These are phyloP conservation scores for Rosa multiflora DNA, from an alignment of 306 rosid genomes.

Conservation along the genomic window DNA sequence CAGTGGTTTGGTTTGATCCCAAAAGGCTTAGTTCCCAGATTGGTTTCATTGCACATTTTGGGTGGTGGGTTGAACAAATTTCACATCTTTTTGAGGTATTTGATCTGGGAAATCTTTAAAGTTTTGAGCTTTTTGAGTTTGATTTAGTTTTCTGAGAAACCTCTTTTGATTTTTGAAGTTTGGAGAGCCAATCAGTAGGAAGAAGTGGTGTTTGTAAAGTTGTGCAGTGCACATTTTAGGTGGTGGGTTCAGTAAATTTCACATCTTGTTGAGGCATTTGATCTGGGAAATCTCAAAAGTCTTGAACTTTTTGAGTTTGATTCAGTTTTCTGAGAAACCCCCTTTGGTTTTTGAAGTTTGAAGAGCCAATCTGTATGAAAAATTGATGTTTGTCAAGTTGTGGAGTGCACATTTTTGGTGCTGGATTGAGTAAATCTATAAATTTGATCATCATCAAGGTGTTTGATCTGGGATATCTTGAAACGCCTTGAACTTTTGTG, in stretches of 20 bases:
- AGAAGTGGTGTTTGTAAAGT: background rate
- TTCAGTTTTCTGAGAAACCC: constrained; percentile 17
- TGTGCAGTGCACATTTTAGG: background rate
- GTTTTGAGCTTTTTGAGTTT: constrained; percentile 12
- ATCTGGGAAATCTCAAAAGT: constrained; percentile 19
- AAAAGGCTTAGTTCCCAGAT: background rate
- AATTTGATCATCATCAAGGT: no score
- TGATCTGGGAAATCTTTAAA: constrained; percentile 20
- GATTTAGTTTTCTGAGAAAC: constrained; percentile 15
- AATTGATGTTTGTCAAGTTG: background rate
- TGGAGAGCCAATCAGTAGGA: constrained; percentile 17
- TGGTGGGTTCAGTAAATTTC: background rate
- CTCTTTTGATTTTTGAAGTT: constrained; percentile 27
- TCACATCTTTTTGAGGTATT: constrained; percentile 8
- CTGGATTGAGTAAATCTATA: no score
- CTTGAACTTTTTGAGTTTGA: constrained; percentile 15
- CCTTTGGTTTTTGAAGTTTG: constrained; percentile 24
- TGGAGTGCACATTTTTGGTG: background rate
- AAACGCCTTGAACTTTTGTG: constrained; percentile 8
- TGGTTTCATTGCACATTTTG: background rate
- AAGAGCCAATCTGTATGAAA: constrained; percentile 12
- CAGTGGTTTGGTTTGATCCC: background rate
- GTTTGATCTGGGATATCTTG: constrained; percentile 21
- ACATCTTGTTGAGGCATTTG: constrained; percentile 12
- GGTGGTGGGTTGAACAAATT: constrained; percentile 5